Conservation (phyloP, 495 filamentous ascomycete genomes). For the Usnea hakonensis region DNA sequence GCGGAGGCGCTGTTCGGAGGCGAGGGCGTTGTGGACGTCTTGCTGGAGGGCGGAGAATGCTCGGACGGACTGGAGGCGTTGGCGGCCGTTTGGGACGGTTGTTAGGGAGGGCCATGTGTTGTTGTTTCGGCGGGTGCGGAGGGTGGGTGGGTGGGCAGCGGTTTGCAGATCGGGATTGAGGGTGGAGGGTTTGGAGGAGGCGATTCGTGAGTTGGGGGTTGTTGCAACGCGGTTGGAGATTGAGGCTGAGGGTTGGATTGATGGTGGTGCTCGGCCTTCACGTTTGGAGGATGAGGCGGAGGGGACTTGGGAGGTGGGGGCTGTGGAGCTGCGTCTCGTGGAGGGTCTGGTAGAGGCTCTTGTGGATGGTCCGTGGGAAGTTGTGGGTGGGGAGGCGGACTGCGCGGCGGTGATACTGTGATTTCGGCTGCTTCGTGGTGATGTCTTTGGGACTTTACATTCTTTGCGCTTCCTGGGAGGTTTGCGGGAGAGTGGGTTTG, state of each 20-base stretch:
- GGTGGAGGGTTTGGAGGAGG: slow-evolving; percentile 1
- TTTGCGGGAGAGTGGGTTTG: not conserved
- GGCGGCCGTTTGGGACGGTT: not conserved
- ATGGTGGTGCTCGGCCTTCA: not conserved
- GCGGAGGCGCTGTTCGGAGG: not conserved
- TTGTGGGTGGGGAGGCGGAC: not conserved
- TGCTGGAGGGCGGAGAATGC: not conserved
- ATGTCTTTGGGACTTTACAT: not conserved
- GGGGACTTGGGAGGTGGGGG: not conserved
- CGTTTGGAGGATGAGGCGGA: not conserved
- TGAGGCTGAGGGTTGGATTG: not conserved
- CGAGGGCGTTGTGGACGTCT: not conserved
- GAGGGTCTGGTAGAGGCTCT: not conserved
- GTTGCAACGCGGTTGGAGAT: not conserved
- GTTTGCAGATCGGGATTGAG: not conserved
- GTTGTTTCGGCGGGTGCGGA: not conserved
- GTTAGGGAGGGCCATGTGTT: not conserved
- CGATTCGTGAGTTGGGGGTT: not conserved
- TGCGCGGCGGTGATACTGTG: not conserved
- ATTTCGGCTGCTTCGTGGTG: not conserved
- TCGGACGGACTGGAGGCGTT: slow-evolving; percentile 1
- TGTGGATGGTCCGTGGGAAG: not conserved
- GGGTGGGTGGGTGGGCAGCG: not conserved
- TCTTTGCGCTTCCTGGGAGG: not conserved
- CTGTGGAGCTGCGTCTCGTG: not conserved